A percentile compares a stretch with the other conserved stretches of the same genome.
Conservation (phyloP, 192 early-diverging fungal species). For the Backusella westeae region DNA sequence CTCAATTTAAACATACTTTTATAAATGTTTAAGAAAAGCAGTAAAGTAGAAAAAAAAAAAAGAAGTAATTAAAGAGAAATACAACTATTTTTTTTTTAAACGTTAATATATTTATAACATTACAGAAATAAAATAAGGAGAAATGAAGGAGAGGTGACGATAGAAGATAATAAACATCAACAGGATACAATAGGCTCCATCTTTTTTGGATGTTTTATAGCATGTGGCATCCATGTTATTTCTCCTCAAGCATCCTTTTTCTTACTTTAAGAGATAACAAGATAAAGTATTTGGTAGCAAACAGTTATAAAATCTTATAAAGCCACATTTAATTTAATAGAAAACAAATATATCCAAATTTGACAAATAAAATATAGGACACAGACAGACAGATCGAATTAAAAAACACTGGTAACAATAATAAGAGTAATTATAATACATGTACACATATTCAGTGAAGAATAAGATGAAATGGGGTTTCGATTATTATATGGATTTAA, state of each 20-base stretch:
- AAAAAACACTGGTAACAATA: not conserved
- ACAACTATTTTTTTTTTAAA: not conserved
- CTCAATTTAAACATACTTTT: not conserved
- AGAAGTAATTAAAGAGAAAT: not conserved
- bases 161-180: not conserved
- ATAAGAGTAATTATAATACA: not conserved
- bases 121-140: constrained; percentile 6
- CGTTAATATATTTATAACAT: not conserved
- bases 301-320: not conserved
- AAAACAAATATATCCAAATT: not conserved
- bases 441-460: not conserved
- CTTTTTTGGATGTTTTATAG: not conserved
- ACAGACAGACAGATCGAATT: not conserved
- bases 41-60: not conserved
- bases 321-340: not conserved
- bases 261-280: not conserved
- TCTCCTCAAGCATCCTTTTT: not conserved
- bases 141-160: not conserved
- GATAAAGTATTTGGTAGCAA: not conserved
- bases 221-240: constrained; percentile 6
- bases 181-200: not conserved
- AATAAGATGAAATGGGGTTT: too few relatives aligned
- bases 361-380: not conserved
- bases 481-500: not conserved
- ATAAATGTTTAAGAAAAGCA: not conserved